Evolutionary conservation across 352 stramenopile genomes (phyloP).

Genomic region (Pythium guiyangense): DNA sequence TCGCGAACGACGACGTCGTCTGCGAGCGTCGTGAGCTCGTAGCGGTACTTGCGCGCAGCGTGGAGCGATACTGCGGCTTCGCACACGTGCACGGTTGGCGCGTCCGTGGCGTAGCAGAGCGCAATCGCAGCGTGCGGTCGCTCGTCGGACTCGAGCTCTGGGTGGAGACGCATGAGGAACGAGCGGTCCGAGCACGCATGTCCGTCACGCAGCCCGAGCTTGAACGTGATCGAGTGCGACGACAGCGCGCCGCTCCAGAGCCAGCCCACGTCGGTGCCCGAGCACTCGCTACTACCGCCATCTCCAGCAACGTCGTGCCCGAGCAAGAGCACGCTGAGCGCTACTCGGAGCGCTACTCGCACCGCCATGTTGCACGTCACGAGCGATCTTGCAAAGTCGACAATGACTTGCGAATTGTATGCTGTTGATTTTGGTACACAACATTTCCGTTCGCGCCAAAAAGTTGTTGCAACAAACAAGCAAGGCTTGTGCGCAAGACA

Average conservation of each 20-base stretch:
- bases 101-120: constrained; percentile 27
- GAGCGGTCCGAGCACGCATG: constrained; percentile 39
- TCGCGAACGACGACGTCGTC: constrained; percentile 25
- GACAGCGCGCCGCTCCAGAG: constrained; percentile 70
- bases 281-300: constrained; percentile 14
- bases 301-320: too few species aligned
- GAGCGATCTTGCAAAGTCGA: too few species aligned
- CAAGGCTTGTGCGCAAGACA: too few species aligned
- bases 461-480: too few species aligned
- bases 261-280: constrained; percentile 51
- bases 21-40: constrained; percentile 43
- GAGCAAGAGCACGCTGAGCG: too few species aligned
- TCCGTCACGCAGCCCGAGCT: constrained; percentile 55
- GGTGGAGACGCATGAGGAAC: constrained; percentile 58
- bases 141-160: constrained; percentile 31
- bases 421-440: too few species aligned
- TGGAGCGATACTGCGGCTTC: constrained; percentile 40
- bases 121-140: constrained; percentile 46
- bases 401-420: too few species aligned
- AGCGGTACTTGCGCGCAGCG: constrained; percentile 46
- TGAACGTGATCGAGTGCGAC: constrained; percentile 63
- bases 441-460: too few species aligned
- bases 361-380: too few species aligned
- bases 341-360: too few species aligned
- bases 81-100: constrained; percentile 41